A percentile compares a stretch with the other conserved stretches of the same genome.
Conservation (phyloP, 495 filamentous ascomycete species). For the Aspergillus bridgeri region DNA sequence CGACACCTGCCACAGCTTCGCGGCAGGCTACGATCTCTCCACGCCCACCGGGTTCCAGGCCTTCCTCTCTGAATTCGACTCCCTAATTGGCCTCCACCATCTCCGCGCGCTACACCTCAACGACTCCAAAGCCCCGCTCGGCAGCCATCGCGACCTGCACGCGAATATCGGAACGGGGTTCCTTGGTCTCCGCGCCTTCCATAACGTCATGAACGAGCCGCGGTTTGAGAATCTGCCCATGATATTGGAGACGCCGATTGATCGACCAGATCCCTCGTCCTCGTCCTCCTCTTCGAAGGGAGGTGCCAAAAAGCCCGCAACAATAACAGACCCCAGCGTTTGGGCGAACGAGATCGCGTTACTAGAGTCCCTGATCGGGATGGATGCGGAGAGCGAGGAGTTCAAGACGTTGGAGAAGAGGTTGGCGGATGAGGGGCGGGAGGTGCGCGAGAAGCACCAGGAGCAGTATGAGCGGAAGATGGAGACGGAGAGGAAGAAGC, state of each 20-base stretch:
- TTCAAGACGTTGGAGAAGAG: slow-evolving; percentile 62
- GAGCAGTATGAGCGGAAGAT: slow-evolving; percentile 71
- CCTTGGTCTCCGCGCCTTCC: slow-evolving; percentile 83
- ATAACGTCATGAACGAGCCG: slow-evolving; percentile 82
- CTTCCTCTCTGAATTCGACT: slow-evolving; percentile 72
- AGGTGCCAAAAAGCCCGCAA: slow-evolving; percentile 17
- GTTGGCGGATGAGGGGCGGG: slow-evolving; percentile 62
- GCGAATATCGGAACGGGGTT: slow-evolving; percentile 94
- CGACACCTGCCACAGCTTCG: slow-evolving; percentile 94
- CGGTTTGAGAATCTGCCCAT: slow-evolving; percentile 78
- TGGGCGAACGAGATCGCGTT: slow-evolving; percentile 89
- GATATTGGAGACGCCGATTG: slow-evolving; percentile 92
- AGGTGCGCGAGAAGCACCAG: slow-evolving; percentile 69
- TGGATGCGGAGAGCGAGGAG: slow-evolving; percentile 65
- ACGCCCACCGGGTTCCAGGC: slow-evolving; percentile 66
- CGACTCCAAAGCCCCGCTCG: slow-evolving; percentile 84
- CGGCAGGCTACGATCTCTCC: slow-evolving; percentile 87
- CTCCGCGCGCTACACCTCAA: slow-evolving; percentile 88
- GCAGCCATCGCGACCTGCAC: slow-evolving; percentile 77
- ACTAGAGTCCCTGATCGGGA: slow-evolving; percentile 81
- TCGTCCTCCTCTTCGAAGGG: too few species aligned
- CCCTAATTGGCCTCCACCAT: slow-evolving; percentile 73
- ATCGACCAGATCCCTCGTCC: slow-evolving; percentile 37
- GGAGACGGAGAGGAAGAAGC: slow-evolving; percentile 57
- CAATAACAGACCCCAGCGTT: slow-evolving; percentile 65